Evolutionary conservation across 495 filamentous ascomycete species (phyloP), one percentile per base, ranked within the genome.

Genomic region (Penicillium coprophilum): DNA sequence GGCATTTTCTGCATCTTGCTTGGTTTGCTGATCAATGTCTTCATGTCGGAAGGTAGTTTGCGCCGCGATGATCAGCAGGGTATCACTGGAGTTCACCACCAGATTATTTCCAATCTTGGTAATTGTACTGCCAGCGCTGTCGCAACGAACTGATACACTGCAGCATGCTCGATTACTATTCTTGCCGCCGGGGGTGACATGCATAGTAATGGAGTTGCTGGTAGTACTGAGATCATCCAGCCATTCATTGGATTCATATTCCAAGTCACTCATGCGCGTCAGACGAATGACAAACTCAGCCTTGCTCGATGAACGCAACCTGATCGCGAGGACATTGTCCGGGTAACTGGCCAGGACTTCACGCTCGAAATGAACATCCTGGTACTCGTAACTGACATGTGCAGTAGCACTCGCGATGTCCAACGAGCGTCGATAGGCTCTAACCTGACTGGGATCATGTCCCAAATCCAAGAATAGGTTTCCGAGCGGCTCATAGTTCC

Each of bases 401-500:
- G 64, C 56, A 6, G 66, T 68, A 23, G 75, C 71, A 45, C 70
- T 62, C 1, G 51, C 57, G 8, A 77, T 61, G 53, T 81, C 74
- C 46, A 83, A 53, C n/a, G 64, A 76, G 7, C 81, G 69, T 46
- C 66, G 60, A 58, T 83, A 82, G 3, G 57, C 54, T 2, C 60
- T 67, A 15, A 78, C 58, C 8, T 66, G 55, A 6, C 64, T 51
- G 0, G 50, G 39, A 7, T 57, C 39, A 50, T 79, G 74, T 12
- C 67, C 73, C 61, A 82, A 77, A 45, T 81, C 73, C 27, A 83
- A 30, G 24, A 67, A 72, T 9, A 81, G 43, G 31, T 74, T 71
- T 3, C 71, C 78, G 2, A 80, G 69, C 24, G 77, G 73, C 38
- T 82, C 71, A 50, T 82, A 82, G n/a, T 75, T 64, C 15, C 74